Base-by-base conservation (phyloP, 495 filamentous ascomycete genomes). In the Alectoria sarmentosa region DNA sequence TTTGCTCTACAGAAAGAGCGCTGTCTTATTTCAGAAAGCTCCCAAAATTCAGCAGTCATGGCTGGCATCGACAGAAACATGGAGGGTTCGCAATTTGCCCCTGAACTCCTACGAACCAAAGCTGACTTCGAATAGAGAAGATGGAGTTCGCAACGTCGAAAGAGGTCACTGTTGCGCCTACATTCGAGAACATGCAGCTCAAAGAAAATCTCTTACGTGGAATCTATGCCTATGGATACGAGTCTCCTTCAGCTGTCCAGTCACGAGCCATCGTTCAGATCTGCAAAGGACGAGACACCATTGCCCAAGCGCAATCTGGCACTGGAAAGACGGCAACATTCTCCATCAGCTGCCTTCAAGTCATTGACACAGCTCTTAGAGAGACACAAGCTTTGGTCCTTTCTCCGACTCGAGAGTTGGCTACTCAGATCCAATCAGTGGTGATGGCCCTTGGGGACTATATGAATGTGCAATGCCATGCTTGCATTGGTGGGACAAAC, bases 281-380 rank as follows among this genome's bases (percentile, higher is more conserved):
- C 72, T 97, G 92, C 84, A 98, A 96, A 80, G 94, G 93, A 66
- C 91, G 92, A 75, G 94, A 99, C 74, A 96, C 91, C 60, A 99
- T 99, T 75, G 94, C 94, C 41, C 94, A 99, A 76, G 94, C 94
- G n/a, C 94, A 99, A 81, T 96, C 92, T 60, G 94, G 94, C 79
- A 99, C 94, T 60, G 94, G 94, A 79, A 99, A 99, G 82, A 99
- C 94, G 30, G 94, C 94, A 14, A 99, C 94, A 2, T 99, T 99
- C 80, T 92, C 93, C 63, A 96, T 99, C 78, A 94, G 90, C 72
- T 91, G 95, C 73, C 87, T 99, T 37, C 94, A 98, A 74, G 90
- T 96, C 69, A 92, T 93, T 79, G 89, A 94, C 70, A 90, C 88
- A 4, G 84, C 81, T 48, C 80, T 97, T 48, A 87, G 91, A 66